Evolutionary conservation across 225 moss, liverwort and hornwort genomes (phyloP), one percentile per base, ranked within the genome.

Genomic region (Neckera pumila): DNA sequence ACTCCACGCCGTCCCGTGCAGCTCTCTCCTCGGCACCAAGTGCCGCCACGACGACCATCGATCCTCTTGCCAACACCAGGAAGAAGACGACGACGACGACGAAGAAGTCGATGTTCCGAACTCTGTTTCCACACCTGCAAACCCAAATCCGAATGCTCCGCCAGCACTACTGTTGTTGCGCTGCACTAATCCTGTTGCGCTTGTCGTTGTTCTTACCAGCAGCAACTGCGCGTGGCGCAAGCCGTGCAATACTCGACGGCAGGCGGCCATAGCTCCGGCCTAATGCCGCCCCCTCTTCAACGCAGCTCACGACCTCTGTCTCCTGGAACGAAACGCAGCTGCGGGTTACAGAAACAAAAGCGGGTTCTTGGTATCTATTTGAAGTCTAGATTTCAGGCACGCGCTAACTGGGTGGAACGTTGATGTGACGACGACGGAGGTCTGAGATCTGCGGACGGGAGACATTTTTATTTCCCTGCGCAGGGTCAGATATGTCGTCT

Each of bases 261-360:
- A 89, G 77, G 84, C 92, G 45, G 91, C 92, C 94, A 94, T 94
- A 21, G 87, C 92, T 94, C 86, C 72, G 83, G 79, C 83, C 70
- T 56, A 49, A 49, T 49, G 47, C 75, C 75, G 34, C 85, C 81
- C 40, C 22, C 19, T n/a, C 40, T 71, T 31, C 58, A 15, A 27
- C 47, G 47, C 47, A 47, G 26, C 38, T 62, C 81, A 25, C 38
- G 8, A 85, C n/a, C 67, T 87, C 58, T 31, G 27, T 53, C 67
- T 53, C 13, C 67, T 56, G 43, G 57, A 84, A 36, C 51, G 82
- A 56, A 43, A 78, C 47, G 61, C 25, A 36, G 57, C 63, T 53
- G 60, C 80, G 30, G 25, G 36, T 56, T 1, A 43, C 61, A 51
- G 36, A 76, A 63, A 63, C 51, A 10, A 33, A 38, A 33, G 51